Conservation (phyloP, 345 rosid genomes). For the Conringia planisiliqua region DNA sequence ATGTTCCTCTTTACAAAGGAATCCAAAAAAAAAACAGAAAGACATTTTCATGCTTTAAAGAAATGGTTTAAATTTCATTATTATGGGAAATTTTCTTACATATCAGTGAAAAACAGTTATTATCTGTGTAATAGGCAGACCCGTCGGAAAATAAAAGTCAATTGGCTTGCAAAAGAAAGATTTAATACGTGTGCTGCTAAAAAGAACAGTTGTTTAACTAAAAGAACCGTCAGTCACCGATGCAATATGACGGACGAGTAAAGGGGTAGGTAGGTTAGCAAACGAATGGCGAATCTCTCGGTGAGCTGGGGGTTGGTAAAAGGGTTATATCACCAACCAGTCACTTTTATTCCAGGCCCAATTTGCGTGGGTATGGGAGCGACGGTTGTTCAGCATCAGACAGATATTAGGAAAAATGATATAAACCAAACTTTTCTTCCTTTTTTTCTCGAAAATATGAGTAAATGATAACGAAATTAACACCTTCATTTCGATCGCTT, state of each 20-base stretch:
- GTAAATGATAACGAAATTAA: slow-evolving; percentile 25
- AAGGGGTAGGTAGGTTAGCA: not conserved
- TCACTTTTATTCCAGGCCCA: slow-evolving; percentile 21
- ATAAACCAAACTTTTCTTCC: not conserved
- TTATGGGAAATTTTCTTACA: not conserved
- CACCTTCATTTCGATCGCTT: slow-evolving; percentile 23
- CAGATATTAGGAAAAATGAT: not conserved
- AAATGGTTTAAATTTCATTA: too few species aligned
- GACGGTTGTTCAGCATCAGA: slow-evolving; percentile 23
- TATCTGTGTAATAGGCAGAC: not conserved
- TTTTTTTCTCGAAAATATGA: not conserved
- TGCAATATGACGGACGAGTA: slow-evolving; percentile 9
- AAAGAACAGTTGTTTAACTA: not conserved
- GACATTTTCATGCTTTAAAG: too few species aligned
- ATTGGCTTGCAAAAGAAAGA: slow-evolving; percentile 1
- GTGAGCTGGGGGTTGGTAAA: not conserved
- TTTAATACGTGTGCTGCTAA: not conserved
- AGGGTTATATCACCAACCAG: slow-evolving; percentile 16
- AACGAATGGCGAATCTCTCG: not conserved
- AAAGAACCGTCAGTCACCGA: not conserved
- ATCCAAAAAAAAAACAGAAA: too few species aligned
- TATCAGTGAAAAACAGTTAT: not conserved
- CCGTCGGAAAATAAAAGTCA: not conserved
- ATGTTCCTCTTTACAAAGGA: not conserved
- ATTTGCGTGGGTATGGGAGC: slow-evolving; percentile 20